Conservation (phyloP, 305 asterid genomes). For the Solanum hybrid region DNA sequence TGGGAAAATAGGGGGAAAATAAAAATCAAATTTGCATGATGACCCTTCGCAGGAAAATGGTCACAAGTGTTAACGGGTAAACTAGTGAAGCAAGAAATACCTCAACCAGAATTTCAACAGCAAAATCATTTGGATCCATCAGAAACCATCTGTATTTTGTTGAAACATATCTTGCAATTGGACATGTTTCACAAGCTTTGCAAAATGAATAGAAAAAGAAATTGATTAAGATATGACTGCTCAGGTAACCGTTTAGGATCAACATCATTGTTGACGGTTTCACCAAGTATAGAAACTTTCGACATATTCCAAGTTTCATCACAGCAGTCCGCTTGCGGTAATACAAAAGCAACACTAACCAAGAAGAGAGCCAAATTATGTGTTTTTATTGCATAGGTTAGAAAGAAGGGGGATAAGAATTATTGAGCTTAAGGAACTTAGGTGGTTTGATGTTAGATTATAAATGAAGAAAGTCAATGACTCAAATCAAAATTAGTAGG, state of each 20-base stretch:
- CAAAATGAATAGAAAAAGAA: neutral
- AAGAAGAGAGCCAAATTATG: neutral
- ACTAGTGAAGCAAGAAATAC: neutral
- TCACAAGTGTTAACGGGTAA: neutral
- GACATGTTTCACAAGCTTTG: neutral
- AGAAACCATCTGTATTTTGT: neutral
- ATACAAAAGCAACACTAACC: neutral
- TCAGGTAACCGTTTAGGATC: neutral
- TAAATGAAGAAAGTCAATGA: no score
- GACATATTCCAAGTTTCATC: neutral
- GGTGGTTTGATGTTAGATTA: no score
- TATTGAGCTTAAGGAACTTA: neutral
- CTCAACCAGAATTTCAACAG: neutral
- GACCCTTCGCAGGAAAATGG: neutral
- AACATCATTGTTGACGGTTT: neutral
- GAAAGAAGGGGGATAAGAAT: neutral
- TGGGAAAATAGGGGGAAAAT: neutral
- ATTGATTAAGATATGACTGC: neutral
- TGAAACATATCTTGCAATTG: neutral
- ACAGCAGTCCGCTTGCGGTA: neutral
- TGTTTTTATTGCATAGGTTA: neutral
- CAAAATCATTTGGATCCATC: neutral
- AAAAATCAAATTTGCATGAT: neutral
- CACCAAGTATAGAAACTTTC: neutral
- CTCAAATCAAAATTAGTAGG: no score